Evolutionary conservation across 306 rosid species (phyloP), one percentile per base, ranked within the genome.

Genomic region (Rosa rugosa): DNA sequence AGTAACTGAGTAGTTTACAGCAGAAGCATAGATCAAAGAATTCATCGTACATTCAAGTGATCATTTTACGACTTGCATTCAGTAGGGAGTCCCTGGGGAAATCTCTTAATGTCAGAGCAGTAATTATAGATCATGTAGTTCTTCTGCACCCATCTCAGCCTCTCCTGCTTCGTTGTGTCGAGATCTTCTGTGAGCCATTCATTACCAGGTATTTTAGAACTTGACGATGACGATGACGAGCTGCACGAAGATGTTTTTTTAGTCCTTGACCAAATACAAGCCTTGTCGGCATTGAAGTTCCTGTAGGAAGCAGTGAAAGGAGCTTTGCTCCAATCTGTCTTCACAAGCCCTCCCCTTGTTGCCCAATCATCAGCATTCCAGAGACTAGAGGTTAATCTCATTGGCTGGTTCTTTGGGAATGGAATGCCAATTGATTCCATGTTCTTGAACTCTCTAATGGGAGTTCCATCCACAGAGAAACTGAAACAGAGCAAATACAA

Each of bases 351-450:
- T 0, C 97, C 96, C 22, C 96, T 90, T 1, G 96, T 93, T 4
- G 97, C 97, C 97, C 94, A 93, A 40, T 93, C 97, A 68, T 93
- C 96, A 0, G 96, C 93, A 81, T 90, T 88, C 97, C 94, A 92
- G 0, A 92, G 76, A 66, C 93, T 92, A 0, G 94, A 87, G 51
- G 89, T 80, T 20, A 90, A 79, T 34, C 90, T 86, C 94, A 92
- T 90, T 2, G 91, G 71, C 23, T 92, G 94, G 1, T 67, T 50
- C 82, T 81, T 88, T 0, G 93, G 97, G 47, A 87, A 92, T 4
- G 88, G 84, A 7, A 90, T 78, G 13, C 94, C 94, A 0, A 11
- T 56, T 0, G 91, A 78, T 75, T 87, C 97, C 70, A 75, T 34
- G 85, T 92, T 92, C 83, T 90, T 92, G 90, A 90, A 92, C 77